These are phyloP conservation scores for Botrytis byssoidea DNA, from an alignment of 2,329 filamentous ascomycete genomes.

Conservation along the genomic window DNA sequence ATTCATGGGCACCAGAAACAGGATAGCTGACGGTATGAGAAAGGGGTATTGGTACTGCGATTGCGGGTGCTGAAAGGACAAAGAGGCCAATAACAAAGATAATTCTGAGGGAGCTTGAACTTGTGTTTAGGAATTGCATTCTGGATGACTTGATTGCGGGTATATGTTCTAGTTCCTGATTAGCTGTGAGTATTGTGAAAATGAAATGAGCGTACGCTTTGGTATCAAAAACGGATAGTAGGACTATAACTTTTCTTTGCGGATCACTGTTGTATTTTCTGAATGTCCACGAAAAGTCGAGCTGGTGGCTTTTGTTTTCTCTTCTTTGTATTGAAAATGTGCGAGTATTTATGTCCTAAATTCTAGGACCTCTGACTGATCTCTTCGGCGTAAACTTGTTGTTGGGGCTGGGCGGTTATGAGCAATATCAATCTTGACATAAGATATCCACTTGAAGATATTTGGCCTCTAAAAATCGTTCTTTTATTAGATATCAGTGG, in stretches of 20 bases:
- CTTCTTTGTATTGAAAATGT: neutral
- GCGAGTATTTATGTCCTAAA: neutral
- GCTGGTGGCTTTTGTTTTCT: neutral
- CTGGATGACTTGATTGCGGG: neutral
- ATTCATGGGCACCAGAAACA: neutral
- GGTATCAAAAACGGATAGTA: no score
- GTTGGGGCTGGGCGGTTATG: neutral
- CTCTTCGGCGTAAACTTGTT: neutral
- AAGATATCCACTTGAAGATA: neutral
- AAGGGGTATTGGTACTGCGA: neutral
- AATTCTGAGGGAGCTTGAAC: neutral
- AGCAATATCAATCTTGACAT: neutral
- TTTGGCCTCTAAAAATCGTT: neutral
- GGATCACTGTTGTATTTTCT: neutral
- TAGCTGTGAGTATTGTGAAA: neutral
- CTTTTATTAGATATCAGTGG: neutral
- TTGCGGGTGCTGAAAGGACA: neutral
- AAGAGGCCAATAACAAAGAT: neutral
- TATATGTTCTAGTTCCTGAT: neutral
- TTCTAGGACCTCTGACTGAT: neutral
- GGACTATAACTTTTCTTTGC: neutral
- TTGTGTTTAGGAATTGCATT: neutral
- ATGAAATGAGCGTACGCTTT: neutral
- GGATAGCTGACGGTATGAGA: slow-evolving; percentile 2
- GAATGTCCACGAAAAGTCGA: neutral